phyloP scores from a whole-genome alignment of 768 basidiomycete species.

The Calocera viscosa region DNA sequence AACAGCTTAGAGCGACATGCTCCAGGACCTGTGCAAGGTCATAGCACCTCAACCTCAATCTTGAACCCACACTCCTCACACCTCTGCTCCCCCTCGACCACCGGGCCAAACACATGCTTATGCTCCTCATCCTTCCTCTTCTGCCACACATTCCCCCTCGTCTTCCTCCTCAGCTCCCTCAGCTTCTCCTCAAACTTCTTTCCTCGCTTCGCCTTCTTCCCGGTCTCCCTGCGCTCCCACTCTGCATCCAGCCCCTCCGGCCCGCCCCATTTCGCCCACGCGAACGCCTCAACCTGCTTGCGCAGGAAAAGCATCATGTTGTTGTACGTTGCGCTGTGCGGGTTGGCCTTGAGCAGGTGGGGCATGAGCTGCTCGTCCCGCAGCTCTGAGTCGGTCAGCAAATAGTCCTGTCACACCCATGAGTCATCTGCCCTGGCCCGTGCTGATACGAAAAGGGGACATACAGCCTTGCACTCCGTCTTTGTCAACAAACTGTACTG shows the following conservation, averaged over 20 bases:
- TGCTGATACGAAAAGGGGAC: constrained; percentile 18
- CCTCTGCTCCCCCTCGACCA: constrained; percentile 47
- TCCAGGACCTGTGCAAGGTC: constrained; percentile 10
- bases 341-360: constrained; percentile 87
- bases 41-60: constrained; percentile 77
- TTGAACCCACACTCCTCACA: constrained; percentile 88
- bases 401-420: constrained; percentile 3
- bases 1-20: background rate
- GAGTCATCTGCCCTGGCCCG: background rate
- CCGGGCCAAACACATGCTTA: constrained; percentile 62
- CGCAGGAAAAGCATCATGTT: constrained; percentile 99
- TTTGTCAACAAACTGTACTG: constrained; percentile 93
- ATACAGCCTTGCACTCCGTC: constrained; percentile 91
- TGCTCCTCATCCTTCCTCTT: constrained; percentile 77
- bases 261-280: constrained; percentile 97
- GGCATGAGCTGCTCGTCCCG: constrained; percentile 85
- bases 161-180: constrained; percentile 67
- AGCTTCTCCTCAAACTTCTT: constrained; percentile 91
- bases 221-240: constrained; percentile 60
- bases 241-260: constrained; percentile 82
- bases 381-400: constrained; percentile 39
- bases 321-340: constrained; percentile 85
- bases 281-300: constrained; percentile 88
- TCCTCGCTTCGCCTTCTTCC: constrained; percentile 82
- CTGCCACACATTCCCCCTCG: constrained; percentile 84